A percentile compares a stretch with the other conserved stretches of the same genome.
These are phyloP conservation scores for Didymella pomorum DNA, from an alignment of 2,329 filamentous ascomycete species.

Conservation along the genomic window DNA sequence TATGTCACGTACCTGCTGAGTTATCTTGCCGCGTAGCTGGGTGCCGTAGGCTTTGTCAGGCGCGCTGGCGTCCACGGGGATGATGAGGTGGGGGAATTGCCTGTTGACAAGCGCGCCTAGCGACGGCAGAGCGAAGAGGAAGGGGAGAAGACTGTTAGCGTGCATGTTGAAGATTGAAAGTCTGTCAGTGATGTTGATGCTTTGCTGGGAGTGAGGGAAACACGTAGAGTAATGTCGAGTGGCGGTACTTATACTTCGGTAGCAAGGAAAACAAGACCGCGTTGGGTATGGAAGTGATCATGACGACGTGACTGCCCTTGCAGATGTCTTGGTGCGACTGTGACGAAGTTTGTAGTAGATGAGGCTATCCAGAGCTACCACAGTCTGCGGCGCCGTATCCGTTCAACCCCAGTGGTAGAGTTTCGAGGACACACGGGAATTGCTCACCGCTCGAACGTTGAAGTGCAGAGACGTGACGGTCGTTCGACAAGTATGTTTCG, in stretches of 20 bases:
- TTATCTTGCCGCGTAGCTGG: conserved; percentile 31
- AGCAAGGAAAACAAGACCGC: not conserved
- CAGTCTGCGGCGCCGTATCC: not conserved
- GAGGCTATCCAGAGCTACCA: not conserved
- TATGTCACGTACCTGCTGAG: conserved; percentile 24
- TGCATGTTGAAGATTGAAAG: conserved; percentile 30
- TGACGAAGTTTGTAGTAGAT: not conserved
- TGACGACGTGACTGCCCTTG: conserved; percentile 20
- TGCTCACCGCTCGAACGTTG: not conserved
- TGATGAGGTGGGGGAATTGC: conserved; percentile 45
- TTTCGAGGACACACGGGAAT: not conserved
- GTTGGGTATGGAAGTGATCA: not conserved
- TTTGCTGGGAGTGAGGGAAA: not conserved
- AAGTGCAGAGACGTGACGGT: not conserved
- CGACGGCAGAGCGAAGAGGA: conserved; percentile 26
- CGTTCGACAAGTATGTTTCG: not conserved
- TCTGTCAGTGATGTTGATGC: not conserved
- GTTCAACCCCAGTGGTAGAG: not conserved
- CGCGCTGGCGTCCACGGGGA: conserved; percentile 37
- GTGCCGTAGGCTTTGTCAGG: conserved; percentile 38
- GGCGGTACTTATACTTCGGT: conserved; percentile 18
- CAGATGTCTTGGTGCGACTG: conserved; percentile 22
- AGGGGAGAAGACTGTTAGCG: conserved; percentile 26
- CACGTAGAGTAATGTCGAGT: not conserved
- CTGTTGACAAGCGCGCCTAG: conserved; percentile 26